Percentiles rank a stretch among this genome's conserved stretches.
Evolutionary conservation across 768 basidiomycete genomes (phyloP).

Genomic region (Boletus subparvulus): DNA sequence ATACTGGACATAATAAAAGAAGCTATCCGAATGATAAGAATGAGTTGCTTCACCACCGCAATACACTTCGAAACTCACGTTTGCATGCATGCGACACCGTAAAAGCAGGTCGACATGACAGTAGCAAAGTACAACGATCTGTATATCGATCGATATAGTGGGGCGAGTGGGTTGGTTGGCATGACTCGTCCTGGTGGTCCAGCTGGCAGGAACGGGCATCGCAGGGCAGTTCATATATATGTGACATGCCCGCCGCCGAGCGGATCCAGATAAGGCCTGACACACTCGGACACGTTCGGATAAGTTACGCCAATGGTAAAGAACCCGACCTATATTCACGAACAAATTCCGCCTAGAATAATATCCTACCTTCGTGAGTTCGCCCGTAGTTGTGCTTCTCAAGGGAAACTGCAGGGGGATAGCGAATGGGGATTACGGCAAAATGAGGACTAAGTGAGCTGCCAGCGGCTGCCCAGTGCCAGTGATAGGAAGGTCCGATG

Average conservation of each 20-base stretch:
- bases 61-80: neutral
- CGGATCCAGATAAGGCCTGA: neutral
- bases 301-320: neutral
- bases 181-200: neutral
- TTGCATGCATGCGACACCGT: conserved; percentile 9
- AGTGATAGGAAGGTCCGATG: too few species aligned
- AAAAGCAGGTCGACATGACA: neutral
- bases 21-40: neutral
- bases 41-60: too few species aligned
- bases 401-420: neutral
- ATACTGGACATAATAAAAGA: conserved; percentile 9
- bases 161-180: too few species aligned
- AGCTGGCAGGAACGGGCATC: neutral
- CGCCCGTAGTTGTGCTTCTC: too few species aligned
- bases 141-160: neutral
- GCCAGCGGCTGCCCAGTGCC: too few species aligned
- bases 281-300: neutral
- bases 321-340: neutral
- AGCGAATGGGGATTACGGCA: too few species aligned
- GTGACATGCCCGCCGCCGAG: neutral
- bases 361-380: too few species aligned
- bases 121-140: neutral
- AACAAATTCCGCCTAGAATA: neutral
- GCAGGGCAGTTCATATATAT: neutral
- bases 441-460: too few species aligned